phyloP scores from a whole-genome alignment of 2,329 filamentous ascomycete species.

The Sarocladiaceae sp. region DNA sequence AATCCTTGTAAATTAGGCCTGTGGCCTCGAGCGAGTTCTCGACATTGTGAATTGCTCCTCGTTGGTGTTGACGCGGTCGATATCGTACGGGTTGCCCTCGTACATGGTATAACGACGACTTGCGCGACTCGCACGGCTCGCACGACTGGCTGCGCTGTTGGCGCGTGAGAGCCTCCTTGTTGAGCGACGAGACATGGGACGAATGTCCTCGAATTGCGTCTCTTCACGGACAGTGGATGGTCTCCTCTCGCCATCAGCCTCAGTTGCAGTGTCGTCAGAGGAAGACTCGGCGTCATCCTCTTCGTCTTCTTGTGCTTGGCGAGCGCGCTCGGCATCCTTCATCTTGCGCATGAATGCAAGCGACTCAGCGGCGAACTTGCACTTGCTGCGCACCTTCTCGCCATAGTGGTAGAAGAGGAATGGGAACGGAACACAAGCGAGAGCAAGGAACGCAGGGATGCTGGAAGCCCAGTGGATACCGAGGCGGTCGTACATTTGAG shows the following conservation, averaged over 20 bases:
- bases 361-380: slow-evolving; percentile 11
- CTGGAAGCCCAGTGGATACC: slow-evolving; percentile 70
- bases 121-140: not conserved
- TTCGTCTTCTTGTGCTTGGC: slow-evolving; percentile 1
- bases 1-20: too few relatives aligned
- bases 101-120: not conserved
- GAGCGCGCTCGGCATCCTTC: slow-evolving; percentile 3
- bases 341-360: slow-evolving; percentile 12
- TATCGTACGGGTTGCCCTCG: slow-evolving; percentile 5
- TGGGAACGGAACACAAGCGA: slow-evolving; percentile 66
- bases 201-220: not conserved
- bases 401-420: slow-evolving; percentile 70
- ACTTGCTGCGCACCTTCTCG: slow-evolving; percentile 9
- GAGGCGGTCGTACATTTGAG: slow-evolving; percentile 43
- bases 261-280: not conserved
- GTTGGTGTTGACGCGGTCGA: slow-evolving; percentile 8
- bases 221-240: not conserved
- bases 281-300: not conserved
- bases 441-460: slow-evolving; percentile 64
- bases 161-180: not conserved
- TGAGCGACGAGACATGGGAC: not conserved
- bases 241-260: not conserved
- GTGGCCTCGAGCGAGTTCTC: not conserved
- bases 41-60: slow-evolving; percentile 3
- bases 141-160: not conserved